Evolutionary conservation across 345 rosid species (phyloP), one percentile per base, ranked within the genome.

Genomic region (Rubroshorea leprosula): DNA sequence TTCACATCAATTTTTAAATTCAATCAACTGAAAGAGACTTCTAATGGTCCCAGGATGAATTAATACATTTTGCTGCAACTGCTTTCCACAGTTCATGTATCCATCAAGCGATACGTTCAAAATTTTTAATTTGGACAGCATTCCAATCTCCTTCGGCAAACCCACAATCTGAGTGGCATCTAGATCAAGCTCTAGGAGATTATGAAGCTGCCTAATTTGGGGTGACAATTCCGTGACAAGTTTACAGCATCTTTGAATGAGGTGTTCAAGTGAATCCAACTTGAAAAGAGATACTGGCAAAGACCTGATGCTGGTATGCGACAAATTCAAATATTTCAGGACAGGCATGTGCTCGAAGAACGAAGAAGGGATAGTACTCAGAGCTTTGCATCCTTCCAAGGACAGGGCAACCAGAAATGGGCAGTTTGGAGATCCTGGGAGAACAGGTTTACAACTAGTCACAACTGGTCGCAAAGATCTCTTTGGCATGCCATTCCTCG

Each of bases 251-350:
- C 29, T 72, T 20, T 49, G n/a, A 35, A 52, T 62, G 39, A 72
- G 50, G 14, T 56, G 62, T 49, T 49, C 59, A n/a, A 72, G 68
- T 15, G 20, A 27, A 29, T 23, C 31, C 46, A 62, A 49, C 51
- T 13, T 24, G 17, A 38, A 48, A n/a, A 58, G 50, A 25, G 76
- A 58, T 3, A 53, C 62, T 16, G 72, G 68, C 49, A 72, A 63
- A 41, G 57, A 39, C 51, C 55, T 72, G 23, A 67, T 72, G 23
- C 54, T 27, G 47, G 76, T 72, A 44, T 55, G 13, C 18, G 66
- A 67, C 38, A 62, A 26, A 64, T 67, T 48, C 5, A 71, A 54
- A 3, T 60, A 49, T 35, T 65, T 53, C 9, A 60, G 47, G 19
- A 27, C 35, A 14, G 67, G 54, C 66, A 65, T 65, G 27, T 62